Evolutionary conservation across 495 filamentous ascomycete species (phyloP).

Genomic region (Sabuloglossum arenarium): DNA sequence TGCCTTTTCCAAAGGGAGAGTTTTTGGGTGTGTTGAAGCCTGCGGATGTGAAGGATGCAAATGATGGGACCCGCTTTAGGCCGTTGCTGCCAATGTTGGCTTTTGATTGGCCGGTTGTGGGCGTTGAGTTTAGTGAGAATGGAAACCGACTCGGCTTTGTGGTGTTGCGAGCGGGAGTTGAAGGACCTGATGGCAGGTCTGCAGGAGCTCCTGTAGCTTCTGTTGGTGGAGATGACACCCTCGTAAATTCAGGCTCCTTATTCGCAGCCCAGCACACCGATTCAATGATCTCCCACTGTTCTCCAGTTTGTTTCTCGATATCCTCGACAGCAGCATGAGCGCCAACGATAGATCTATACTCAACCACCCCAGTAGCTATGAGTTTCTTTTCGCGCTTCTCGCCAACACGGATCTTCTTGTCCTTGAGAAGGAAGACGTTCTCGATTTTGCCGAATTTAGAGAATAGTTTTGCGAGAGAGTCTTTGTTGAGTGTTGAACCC

Average conservation of each 20-base stretch:
- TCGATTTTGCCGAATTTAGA: constrained; percentile 34
- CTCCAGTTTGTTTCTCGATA: constrained; percentile 21
- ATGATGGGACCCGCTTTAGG: constrained; percentile 19
- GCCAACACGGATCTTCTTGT: constrained; percentile 30
- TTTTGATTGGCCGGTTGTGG: constrained; percentile 1
- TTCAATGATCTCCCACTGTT: constrained; percentile 27
- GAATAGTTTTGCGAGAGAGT: constrained; percentile 25
- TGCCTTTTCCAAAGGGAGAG: constrained; percentile 15
- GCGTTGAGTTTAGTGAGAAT: not conserved
- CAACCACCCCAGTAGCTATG: constrained; percentile 30
- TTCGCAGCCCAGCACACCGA: constrained; percentile 36
- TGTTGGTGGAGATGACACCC: constrained; percentile 8
- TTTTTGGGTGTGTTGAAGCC: constrained; percentile 11
- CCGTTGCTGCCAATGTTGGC: constrained; percentile 1
- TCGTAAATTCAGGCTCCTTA: constrained; percentile 26
- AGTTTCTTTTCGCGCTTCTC: constrained; percentile 25
- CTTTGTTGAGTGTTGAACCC: constrained; percentile 23
- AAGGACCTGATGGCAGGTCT: constrained; percentile 9
- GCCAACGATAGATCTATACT: constrained; percentile 36
- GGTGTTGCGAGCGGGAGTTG: not conserved
- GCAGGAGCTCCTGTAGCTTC: constrained; percentile 4
- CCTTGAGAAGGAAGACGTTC: constrained; percentile 29
- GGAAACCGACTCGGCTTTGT: not conserved
- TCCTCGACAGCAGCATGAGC: constrained; percentile 39
- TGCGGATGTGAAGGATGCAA: constrained; percentile 22